Base-by-base conservation (phyloP, 306 rosid species). In the Casuarina equisetifolia region DNA sequence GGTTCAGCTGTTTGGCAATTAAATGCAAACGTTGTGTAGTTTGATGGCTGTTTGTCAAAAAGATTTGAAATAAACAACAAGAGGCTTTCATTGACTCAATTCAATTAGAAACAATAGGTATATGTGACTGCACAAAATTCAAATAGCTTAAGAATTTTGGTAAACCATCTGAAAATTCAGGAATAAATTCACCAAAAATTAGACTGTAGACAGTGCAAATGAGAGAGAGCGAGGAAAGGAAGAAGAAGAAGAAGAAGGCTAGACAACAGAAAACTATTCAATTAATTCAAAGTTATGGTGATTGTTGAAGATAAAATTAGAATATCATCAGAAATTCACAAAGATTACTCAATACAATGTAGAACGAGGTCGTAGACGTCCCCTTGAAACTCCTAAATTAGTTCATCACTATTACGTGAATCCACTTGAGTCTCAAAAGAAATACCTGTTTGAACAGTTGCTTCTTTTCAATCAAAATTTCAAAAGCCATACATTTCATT, bases 1-100 rank as follows among this genome's bases (percentile, higher is more conserved):
- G 40, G 40, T 39, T 64, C 70, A 15, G 32, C 70, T 39, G 46
- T 17, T 64, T 48, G 6, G 32, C 70, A 64, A 20, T 17, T 39
- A 64, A 9, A 32, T 39, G 70, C 49, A 64, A 64, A 64, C 70
- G 17, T 46, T 64, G 32, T 49, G 48, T 57, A 57, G 63, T 57
- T 57, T 19, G 63, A 3, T 57, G 36, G 36, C 19, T 36, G 13
- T 15, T 64, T 64, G 49, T 35, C 49, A 40, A 16, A 12, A 40
- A 15, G 6, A 64, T 39, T 64, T 40, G 49, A 64, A 61, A 40
- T n/a, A 16, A 64, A 39, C 70, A 64, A 17, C 70, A 64, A 17
- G 9, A 59, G 5, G 19, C 35, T 1, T 35, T 62, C 6, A 36
- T 13, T 2, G n/a, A 62, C 15, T 11, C 42, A 36, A 62, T 25